Percentiles rank a stretch among this genome's conserved stretches.
Evolutionary conservation across 768 basidiomycete genomes (phyloP).

Genomic region (Termitomyces titanicus): DNA sequence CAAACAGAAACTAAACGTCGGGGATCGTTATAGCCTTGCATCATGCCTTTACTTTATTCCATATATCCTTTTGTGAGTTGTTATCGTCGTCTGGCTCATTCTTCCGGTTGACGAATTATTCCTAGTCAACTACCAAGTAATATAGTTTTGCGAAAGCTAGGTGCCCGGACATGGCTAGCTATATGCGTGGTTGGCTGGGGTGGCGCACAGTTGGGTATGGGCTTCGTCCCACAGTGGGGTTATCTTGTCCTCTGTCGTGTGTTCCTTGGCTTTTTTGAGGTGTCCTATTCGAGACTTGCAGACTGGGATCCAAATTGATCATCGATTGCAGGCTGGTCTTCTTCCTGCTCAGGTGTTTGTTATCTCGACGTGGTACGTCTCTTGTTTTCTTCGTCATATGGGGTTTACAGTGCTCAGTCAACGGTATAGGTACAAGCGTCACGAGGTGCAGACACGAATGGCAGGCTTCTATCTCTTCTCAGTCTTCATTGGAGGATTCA

Average conservation of each 20-base stretch:
- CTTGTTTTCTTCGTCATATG: neutral
- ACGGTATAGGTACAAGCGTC: constrained; percentile 29
- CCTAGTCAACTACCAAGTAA: constrained; percentile 42
- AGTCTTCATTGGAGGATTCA: constrained; percentile 27
- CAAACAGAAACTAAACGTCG: constrained; percentile 25
- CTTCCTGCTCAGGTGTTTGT: constrained; percentile 40
- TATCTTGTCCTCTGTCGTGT: constrained; percentile 35
- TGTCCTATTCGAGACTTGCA: constrained; percentile 3
- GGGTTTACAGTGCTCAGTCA: neutral
- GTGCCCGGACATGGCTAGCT: constrained; percentile 38
- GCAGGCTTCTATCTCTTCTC: constrained; percentile 30
- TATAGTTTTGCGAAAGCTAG: constrained; percentile 35
- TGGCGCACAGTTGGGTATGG: constrained; percentile 39
- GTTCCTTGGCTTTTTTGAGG: constrained; percentile 40
- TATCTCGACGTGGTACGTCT: constrained; percentile 33
- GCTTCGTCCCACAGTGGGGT: constrained; percentile 36
- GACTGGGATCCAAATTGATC: neutral
- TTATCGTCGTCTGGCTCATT: neutral
- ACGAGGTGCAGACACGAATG: constrained; percentile 39
- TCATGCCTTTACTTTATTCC: constrained; percentile 41
- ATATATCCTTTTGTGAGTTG: constrained; percentile 36
- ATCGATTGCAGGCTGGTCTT: constrained; percentile 30
- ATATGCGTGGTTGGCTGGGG: constrained; percentile 39
- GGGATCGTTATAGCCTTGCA: constrained; percentile 34
- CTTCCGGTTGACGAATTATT: neutral